Evolutionary conservation across 345 rosid species (phyloP).

Genomic region (Syzygium grande): DNA sequence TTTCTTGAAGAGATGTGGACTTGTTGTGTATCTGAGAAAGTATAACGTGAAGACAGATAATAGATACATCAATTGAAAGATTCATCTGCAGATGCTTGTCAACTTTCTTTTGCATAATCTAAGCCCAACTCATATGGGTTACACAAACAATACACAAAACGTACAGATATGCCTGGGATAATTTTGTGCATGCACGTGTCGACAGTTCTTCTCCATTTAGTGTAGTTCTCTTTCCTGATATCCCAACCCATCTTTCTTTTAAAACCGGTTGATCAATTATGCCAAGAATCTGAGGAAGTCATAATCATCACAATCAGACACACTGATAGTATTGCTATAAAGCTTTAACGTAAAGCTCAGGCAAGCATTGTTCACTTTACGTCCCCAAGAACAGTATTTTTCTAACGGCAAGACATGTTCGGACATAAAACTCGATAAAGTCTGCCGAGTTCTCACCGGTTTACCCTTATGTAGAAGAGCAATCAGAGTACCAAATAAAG

Average conservation of each 20-base stretch:
- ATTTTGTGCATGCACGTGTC: slow-evolving; percentile 52
- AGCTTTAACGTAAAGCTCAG: neutral
- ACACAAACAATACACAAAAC: slow-evolving; percentile 10
- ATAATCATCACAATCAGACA: neutral
- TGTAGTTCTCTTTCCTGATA: slow-evolving; percentile 63
- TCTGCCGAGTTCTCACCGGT: slow-evolving; percentile 49
- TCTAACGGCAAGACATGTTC: neutral
- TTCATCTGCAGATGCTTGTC: neutral
- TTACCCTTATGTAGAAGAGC: slow-evolving; percentile 67
- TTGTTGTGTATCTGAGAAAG: slow-evolving; percentile 75
- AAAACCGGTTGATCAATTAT: slow-evolving; percentile 85
- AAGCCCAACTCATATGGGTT: neutral
- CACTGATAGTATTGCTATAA: neutral
- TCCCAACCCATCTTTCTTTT: slow-evolving; percentile 88
- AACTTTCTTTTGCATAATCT: neutral
- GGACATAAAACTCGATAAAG: neutral
- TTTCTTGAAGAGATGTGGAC: slow-evolving; percentile 86
- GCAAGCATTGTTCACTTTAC: neutral
- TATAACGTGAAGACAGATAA: neutral
- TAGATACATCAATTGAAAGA: neutral
- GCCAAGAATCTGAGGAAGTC: slow-evolving; percentile 65
- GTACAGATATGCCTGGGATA: slow-evolving; percentile 88
- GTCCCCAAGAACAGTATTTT: neutral
- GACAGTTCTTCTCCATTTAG: slow-evolving; percentile 69
- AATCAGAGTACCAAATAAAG: slow-evolving; percentile 85